Base-by-base conservation (phyloP, 2,329 filamentous ascomycete species). In the Xylariaceae sp. region DNA sequence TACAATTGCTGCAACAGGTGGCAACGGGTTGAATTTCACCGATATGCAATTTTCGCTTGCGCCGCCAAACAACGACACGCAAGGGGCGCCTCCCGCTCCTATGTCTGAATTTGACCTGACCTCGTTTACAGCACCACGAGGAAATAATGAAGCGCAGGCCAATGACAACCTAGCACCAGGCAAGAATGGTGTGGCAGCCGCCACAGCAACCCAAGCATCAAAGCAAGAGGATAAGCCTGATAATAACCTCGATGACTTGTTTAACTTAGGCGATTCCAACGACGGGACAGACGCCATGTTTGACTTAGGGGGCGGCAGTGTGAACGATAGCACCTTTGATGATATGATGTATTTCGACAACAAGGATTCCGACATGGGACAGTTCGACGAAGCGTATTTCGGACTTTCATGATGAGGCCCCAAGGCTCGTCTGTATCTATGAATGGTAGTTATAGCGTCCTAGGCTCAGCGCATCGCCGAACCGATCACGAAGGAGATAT, bases 11-110 rank as follows among this genome's bases (percentile, higher is more conserved):
- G 51, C 56, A 21, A 64, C 62, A 47, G 47, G 54, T 18, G 68
- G 72, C 45, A 67, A 75, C n/a, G 76, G 78, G 49, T 73, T 79
- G 7, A 78, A 78, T 58, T 85, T 84, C 62, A 84, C 82, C 14
- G 75, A 84, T 59, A 84, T 84, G 80, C 76, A 81, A 37, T 85
- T 85, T 60, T 77, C 79, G 0, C 71, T 84, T 3, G 81, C 79
- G 1, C 78, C 81, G 0, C 59, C 75, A 7, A 73, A 70, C 47
- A 69, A 69, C 53, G 69, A 60, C 61, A 52, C 65, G 7, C 63
- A 65, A 21, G 65, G 67, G 3, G 71, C 71, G 2, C 67, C 65
- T 32, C 65, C 62, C 14, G 70, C 57, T 37, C 65, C 69, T 19
- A 77, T 77, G 54, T 67, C 73, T 6, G 72, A 76, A 3, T 81